phyloP scores from a whole-genome alignment of 208 protist genomes.

The Trypanosoma scelopori region DNA sequence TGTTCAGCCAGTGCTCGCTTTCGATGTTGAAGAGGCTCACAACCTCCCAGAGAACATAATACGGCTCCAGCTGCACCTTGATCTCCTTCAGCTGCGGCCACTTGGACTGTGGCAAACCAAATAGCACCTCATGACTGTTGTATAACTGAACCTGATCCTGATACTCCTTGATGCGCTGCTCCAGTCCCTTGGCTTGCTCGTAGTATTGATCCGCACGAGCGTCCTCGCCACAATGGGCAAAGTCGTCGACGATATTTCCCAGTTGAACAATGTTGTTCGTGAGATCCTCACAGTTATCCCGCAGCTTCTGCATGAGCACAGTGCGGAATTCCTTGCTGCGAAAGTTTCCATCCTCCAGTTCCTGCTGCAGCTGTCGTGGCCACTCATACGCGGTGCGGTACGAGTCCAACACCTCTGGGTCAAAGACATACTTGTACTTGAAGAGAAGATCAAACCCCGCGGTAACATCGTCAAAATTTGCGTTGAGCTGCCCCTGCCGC shows the following conservation, averaged over 20 bases:
- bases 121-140: constrained; percentile 90
- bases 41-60: constrained; percentile 90
- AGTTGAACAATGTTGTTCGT: constrained; percentile 83
- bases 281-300: constrained; percentile 86
- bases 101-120: constrained; percentile 77
- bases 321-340: constrained; percentile 90
- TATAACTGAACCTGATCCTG: constrained; percentile 77
- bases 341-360: constrained; percentile 88
- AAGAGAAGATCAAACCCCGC: constrained; percentile 84
- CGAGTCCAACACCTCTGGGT: constrained; percentile 66
- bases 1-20: constrained; percentile 88
- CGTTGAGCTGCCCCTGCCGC: constrained; percentile 72
- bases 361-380: constrained; percentile 88
- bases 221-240: constrained; percentile 84
- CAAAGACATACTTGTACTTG: constrained; percentile 74
- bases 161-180: constrained; percentile 61
- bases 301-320: constrained; percentile 87
- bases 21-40: constrained; percentile 80
- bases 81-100: constrained; percentile 91
- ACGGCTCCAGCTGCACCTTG: constrained; percentile 86
- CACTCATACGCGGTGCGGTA: constrained; percentile 92
- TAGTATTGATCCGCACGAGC: constrained; percentile 87
- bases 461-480: constrained; percentile 67
- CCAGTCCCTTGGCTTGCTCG: constrained; percentile 78
- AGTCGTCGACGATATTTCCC: constrained; percentile 81